Conservation (phyloP, 2,329 filamentous ascomycete genomes). For the Aspergillus sp. region DNA sequence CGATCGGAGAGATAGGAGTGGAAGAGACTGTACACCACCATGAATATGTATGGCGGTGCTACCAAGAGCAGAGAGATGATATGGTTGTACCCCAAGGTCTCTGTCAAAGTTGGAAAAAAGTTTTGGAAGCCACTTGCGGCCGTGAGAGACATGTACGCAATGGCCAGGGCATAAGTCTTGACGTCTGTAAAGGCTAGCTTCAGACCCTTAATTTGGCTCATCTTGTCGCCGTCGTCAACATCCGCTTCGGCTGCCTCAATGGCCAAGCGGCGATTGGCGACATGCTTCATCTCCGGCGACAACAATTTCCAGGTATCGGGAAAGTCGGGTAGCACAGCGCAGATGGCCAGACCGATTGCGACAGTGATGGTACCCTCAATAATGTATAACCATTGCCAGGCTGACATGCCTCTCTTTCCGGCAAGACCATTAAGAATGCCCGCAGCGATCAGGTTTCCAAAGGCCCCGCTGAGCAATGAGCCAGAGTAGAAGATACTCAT, state of each 20-base stretch:
- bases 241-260: constrained; percentile 55
- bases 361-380: constrained; percentile 43
- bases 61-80: constrained; percentile 55
- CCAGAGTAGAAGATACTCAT: constrained; percentile 57
- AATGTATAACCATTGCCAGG: constrained; percentile 46
- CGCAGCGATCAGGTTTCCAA: constrained; percentile 57
- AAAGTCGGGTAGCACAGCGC: constrained; percentile 43
- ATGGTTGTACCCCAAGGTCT: constrained; percentile 46
- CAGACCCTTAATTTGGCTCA: constrained; percentile 52
- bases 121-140: constrained; percentile 57
- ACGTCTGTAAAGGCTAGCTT: constrained; percentile 55
- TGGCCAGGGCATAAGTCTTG: constrained; percentile 49
- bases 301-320: constrained; percentile 49
- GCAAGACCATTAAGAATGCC: constrained; percentile 49
- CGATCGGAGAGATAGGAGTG: constrained; percentile 51
- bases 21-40: constrained; percentile 51
- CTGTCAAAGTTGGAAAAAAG: constrained; percentile 57
- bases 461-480: constrained; percentile 52
- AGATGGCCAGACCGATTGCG: constrained; percentile 36
- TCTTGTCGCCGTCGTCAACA: constrained; percentile 50
- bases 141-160: constrained; percentile 53
- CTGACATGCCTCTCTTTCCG: constrained; percentile 35
- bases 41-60: constrained; percentile 57
- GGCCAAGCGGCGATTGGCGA: constrained; percentile 52
- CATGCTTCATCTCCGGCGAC: constrained; percentile 47